Evolutionary conservation across 805 yeast species (phyloP).

Genomic region (Hanseniaspora taiwanica): DNA sequence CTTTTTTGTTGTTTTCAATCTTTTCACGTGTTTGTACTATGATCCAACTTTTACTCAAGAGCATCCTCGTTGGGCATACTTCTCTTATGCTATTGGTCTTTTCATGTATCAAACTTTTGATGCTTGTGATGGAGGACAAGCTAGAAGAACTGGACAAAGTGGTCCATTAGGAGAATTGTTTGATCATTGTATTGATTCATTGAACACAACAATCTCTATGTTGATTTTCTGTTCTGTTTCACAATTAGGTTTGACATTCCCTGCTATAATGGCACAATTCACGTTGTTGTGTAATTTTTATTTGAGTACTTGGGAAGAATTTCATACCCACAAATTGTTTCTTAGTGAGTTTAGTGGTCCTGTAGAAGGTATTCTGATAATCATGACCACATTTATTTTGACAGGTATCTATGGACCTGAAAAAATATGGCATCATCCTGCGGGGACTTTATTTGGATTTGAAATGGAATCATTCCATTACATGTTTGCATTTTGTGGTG

Average conservation of each 20-base stretch:
- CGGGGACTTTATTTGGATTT: constrained; percentile 25
- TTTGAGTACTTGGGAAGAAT: constrained; percentile 91
- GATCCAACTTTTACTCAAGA: constrained; percentile 53
- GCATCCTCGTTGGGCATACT: constrained; percentile 67
- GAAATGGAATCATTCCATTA: constrained; percentile 32
- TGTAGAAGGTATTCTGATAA: constrained; percentile 77
- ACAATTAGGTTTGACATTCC: constrained; percentile 58
- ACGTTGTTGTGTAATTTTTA: constrained; percentile 73
- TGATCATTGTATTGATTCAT: constrained; percentile 72
- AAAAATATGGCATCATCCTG: constrained; percentile 37
- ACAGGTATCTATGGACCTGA: constrained; percentile 64
- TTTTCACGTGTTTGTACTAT: constrained; percentile 49
- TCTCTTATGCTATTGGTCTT: constrained; percentile 65
- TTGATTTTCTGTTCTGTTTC: constrained; percentile 65
- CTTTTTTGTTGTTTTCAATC: constrained; percentile 51
- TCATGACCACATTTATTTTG: constrained; percentile 37
- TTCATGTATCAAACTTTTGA: constrained; percentile 91
- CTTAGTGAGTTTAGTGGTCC: constrained; percentile 82
- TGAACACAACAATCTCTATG: constrained; percentile 70
- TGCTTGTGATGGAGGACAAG: constrained; percentile 93
- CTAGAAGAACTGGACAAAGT: constrained; percentile 87
- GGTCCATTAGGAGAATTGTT: constrained; percentile 92
- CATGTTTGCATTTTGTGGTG: constrained; percentile 41
- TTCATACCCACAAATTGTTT: constrained; percentile 72
- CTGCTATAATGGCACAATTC: constrained; percentile 50